Evolutionary conservation across 805 yeast species (phyloP).

Genomic region (Metschnikowia reukaufii): DNA sequence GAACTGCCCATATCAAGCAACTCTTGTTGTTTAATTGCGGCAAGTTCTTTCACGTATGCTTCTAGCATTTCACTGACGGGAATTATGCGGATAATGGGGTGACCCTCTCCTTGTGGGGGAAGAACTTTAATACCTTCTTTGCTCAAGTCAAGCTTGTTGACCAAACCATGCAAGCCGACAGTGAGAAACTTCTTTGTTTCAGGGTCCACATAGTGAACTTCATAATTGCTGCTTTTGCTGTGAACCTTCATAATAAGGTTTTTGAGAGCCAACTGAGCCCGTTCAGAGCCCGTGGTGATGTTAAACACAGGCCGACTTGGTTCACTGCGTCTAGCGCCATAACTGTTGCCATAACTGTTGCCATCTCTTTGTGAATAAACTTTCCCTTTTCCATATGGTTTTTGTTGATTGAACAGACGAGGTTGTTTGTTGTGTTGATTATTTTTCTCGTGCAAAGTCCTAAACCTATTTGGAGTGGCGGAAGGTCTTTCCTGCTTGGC

Average conservation of each 20-base stretch:
- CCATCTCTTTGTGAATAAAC: neutral
- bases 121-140: conserved; percentile 27
- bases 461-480: conserved; percentile 7
- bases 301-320: conserved; percentile 19
- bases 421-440: neutral
- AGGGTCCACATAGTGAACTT: conserved; percentile 30
- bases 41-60: conserved; percentile 31
- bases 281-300: conserved; percentile 28
- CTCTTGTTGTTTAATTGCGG: conserved; percentile 30
- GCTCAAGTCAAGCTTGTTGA: conserved; percentile 30
- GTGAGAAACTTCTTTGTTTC: conserved; percentile 23
- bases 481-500: conserved; percentile 1
- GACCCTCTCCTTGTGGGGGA: conserved; percentile 20
- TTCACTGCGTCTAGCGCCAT: conserved; percentile 3
- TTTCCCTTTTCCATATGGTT: neutral
- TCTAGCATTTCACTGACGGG: conserved; percentile 34
- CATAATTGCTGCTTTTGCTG: conserved; percentile 19
- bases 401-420: neutral
- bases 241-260: conserved; percentile 26
- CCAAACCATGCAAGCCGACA: conserved; percentile 31
- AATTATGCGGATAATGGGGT: conserved; percentile 31
- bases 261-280: conserved; percentile 29
- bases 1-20: conserved; percentile 35
- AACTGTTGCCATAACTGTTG: conserved; percentile 10
- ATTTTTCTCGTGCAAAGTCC: conserved; percentile 4